Percentiles rank a stretch among this genome's conserved stretches.
Conservation (phyloP, 495 filamentous ascomycete species). For the Chaetomium fimeti region DNA sequence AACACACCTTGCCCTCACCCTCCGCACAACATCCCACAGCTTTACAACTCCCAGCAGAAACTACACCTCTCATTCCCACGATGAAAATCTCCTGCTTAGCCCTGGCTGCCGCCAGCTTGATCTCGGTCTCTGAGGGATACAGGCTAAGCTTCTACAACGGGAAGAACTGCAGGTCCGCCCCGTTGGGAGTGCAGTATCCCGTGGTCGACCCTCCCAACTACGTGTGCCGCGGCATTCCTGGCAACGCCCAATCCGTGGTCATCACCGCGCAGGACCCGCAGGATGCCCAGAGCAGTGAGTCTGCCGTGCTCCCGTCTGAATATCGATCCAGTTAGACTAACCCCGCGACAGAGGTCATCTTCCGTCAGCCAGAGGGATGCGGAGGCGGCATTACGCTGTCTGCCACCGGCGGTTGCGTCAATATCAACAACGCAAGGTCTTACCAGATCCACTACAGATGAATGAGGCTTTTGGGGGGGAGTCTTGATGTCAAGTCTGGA, state of each 20-base stretch:
- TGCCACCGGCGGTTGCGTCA: conserved; percentile 1
- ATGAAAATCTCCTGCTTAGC: neutral
- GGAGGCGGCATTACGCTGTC: neutral
- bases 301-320: neutral
- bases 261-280: neutral
- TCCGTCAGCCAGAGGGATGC: conserved; percentile 8
- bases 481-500: no score
- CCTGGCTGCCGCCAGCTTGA: neutral
- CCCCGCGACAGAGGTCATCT: neutral
- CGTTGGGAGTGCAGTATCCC: neutral
- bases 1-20: no score
- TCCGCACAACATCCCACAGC: no score
- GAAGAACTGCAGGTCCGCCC: neutral
- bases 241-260: conserved; percentile 6
- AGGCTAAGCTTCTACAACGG: conserved; percentile 3
- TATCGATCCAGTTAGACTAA: no score
- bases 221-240: conserved; percentile 8
- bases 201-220: conserved; percentile 9
- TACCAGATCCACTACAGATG: conserved; percentile 9
- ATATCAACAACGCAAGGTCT: conserved; percentile 3
- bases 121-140: neutral
- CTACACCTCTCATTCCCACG: neutral
- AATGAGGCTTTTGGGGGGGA: no score
- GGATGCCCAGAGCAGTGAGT: conserved; percentile 2
- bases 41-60: neutral